Evolutionary conservation across 1,284 basidiomycete species (phyloP).

Genomic region (Jaminaea rosea): DNA sequence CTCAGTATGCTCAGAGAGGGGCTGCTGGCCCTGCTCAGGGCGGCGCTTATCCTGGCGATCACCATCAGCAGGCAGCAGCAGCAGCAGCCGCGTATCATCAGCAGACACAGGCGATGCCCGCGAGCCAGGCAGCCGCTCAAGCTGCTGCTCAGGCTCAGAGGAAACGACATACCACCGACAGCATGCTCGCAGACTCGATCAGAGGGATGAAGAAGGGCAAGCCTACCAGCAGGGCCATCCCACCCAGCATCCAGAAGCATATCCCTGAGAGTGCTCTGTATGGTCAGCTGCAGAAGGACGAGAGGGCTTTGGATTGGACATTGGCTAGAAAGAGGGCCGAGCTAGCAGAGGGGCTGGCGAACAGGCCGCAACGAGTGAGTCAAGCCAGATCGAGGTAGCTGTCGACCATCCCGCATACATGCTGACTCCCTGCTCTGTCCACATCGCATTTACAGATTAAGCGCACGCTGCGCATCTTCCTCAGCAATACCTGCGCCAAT

Average conservation of each 20-base stretch:
- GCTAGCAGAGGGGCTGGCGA: conserved; percentile 46
- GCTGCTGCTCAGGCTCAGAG: not conserved
- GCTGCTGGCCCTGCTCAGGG: no score
- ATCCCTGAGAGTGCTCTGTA: conserved; percentile 62
- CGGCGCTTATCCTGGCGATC: no score
- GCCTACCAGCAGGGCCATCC: conserved; percentile 68
- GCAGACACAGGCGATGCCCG: no score
- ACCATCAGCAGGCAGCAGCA: no score
- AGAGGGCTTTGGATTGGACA: conserved; percentile 89
- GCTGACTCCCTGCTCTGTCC: not conserved
- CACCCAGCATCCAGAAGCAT: conserved; percentile 60
- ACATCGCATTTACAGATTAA: conserved; percentile 56
- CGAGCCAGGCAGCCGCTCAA: not conserved
- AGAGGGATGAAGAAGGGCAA: conserved; percentile 60
- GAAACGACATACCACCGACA: not conserved
- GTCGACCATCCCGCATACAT: no score
- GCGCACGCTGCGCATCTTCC: conserved; percentile 74
- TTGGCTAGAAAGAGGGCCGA: conserved; percentile 82
- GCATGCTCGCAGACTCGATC: conserved; percentile 18
- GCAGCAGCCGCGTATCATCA: not conserved
- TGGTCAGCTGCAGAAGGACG: conserved; percentile 72
- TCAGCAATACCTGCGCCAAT: conserved; percentile 77
- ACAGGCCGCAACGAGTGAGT: conserved; percentile 48
- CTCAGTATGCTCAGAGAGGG: no score
- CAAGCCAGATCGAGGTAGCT: conserved; percentile 53